Evolutionary conservation across 225 moss, liverwort and hornwort genomes (phyloP), one percentile per base, ranked within the genome.

Genomic region (Antitrichia curtipendula): DNA sequence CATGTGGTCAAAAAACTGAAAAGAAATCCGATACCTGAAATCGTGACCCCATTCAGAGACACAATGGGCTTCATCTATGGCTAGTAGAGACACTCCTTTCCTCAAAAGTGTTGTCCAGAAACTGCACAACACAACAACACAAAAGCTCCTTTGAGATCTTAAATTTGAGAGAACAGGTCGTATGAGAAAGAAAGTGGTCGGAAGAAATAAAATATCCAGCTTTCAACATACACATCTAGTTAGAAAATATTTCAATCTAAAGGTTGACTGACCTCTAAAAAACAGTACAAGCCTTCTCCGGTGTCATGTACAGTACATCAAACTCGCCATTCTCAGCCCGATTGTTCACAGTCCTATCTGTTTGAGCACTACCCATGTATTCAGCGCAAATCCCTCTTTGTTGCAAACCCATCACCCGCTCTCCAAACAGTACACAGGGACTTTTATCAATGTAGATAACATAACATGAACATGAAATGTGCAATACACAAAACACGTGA

Each of bases 11-110:
- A 75, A n/a, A n/a, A 79, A 76, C 12, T 52, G 34, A 29, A 59
- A 87, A 78, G n/a, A 85, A 47, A 49, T 85, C 2, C 73, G 36
- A 75, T 52, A 96, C 95, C 97, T 96, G 95, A 98, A 98, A 90
- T 97, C 97, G 70, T 98, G 98, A 66, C 97, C 98, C 98, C 98
- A 98, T 91, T 98, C 98, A 50, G 98, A 98, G 59, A 98, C 97
- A 89, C 98, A 98, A 81, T 98, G 98, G 31, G 98, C 98, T 95
- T 98, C 98, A 89, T 97, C 98, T 24, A 97, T 96, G 64, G 97
- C 98, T 60, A 98, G 78, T 14, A 98, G 90, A 59, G 95, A 98
- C 82, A 98, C 95, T 34, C 98, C 97, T 91, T 88, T 95, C 59
- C 45, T 91, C 86, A 96, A 87, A 71, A 97, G 92, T 34, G 94